Percentiles rank a stretch among this genome's conserved stretches.
phyloP scores from a whole-genome alignment of 1,284 basidiomycete genomes.

The Anthracocystis panici-leucophaei region DNA sequence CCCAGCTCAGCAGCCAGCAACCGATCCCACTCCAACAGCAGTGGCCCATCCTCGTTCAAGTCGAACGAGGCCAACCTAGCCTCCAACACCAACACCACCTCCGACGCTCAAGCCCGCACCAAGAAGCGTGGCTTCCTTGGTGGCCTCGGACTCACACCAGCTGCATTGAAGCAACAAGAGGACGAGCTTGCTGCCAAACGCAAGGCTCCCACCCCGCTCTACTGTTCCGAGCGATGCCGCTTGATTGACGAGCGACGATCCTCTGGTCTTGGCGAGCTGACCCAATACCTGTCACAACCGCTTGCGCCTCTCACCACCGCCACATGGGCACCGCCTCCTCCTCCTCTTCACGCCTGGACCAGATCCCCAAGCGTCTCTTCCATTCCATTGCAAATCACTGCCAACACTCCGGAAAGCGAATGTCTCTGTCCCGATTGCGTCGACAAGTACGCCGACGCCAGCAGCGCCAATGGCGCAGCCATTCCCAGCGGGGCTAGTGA shows the following conservation, averaged over 20 bases:
- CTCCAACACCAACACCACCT: slow-evolving; percentile 9
- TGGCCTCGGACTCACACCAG: slow-evolving; percentile 52
- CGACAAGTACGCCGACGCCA: slow-evolving; percentile 51
- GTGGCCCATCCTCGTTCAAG: slow-evolving; percentile 46
- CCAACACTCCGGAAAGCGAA: slow-evolving; percentile 58
- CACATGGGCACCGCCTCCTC: slow-evolving; percentile 25
- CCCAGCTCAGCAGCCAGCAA: slow-evolving; percentile 48
- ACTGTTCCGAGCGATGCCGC: slow-evolving; percentile 64
- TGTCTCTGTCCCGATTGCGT: slow-evolving; percentile 60
- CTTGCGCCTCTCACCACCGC: slow-evolving; percentile 23
- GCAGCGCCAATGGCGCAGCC: slow-evolving; percentile 51
- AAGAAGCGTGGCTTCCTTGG: slow-evolving; percentile 55
- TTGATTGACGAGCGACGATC: slow-evolving; percentile 58
- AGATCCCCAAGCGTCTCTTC: slow-evolving; percentile 39
- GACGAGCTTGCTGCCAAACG: slow-evolving; percentile 45
- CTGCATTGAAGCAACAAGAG: slow-evolving; percentile 50
- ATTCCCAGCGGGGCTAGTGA: slow-evolving; percentile 64
- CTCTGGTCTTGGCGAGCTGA: slow-evolving; percentile 52
- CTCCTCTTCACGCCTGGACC: slow-evolving; percentile 16
- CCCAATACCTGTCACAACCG: slow-evolving; percentile 54
- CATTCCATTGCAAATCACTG: slow-evolving; percentile 18
- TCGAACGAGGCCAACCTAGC: slow-evolving; percentile 34
- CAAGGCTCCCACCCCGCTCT: slow-evolving; percentile 54
- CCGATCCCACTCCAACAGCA: slow-evolving; percentile 45
- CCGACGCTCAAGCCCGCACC: slow-evolving; percentile 19